Evolutionary conservation across 108 stramenopile species (phyloP).

Genomic region (Cyclostephanos tholiformis): DNA sequence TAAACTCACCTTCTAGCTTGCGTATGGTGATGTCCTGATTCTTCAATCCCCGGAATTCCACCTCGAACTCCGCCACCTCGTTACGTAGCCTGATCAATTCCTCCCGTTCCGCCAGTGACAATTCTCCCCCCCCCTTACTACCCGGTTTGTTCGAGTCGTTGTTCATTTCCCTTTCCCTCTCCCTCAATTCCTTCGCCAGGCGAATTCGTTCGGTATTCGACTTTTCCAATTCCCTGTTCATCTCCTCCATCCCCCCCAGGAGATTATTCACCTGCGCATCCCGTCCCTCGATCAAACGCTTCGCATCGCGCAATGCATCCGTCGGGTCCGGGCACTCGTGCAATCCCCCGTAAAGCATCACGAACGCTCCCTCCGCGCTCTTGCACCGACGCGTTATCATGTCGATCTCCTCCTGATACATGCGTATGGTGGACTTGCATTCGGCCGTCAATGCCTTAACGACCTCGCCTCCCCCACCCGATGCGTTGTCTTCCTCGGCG

Average conservation of each 20-base stretch:
- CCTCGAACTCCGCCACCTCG: slow-evolving; percentile 91
- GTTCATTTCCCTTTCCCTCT: slow-evolving; percentile 36
- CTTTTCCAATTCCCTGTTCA: slow-evolving; percentile 53
- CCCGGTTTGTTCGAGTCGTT: slow-evolving; percentile 16
- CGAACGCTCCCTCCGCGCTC: slow-evolving; percentile 60
- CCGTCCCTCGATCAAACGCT: slow-evolving; percentile 55
- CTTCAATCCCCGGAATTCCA: slow-evolving; percentile 85
- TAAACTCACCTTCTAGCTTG: slow-evolving; percentile 64
- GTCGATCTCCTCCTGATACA: slow-evolving; percentile 89
- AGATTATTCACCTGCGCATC: slow-evolving; percentile 59
- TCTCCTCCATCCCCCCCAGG: slow-evolving; percentile 59
- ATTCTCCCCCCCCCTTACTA: slow-evolving; percentile 7
- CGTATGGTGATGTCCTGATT: slow-evolving; percentile 94
- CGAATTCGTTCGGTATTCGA: slow-evolving; percentile 20
- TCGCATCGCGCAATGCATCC: slow-evolving; percentile 33
- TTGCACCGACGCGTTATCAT: slow-evolving; percentile 81
- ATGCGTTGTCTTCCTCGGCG: slow-evolving; percentile 38
- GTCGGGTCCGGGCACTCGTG: slow-evolving; percentile 59
- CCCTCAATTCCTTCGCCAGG: slow-evolving; percentile 42
- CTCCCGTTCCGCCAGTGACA: slow-evolving; percentile 66
- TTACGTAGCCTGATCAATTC: slow-evolving; percentile 78
- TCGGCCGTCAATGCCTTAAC: slow-evolving; percentile 50
- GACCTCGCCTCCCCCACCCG: slow-evolving; percentile 24
- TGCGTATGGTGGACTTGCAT: slow-evolving; percentile 67
- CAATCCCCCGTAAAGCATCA: slow-evolving; percentile 50